These are phyloP conservation scores for Lepidium sativum DNA, from an alignment of 345 rosid species.

Conservation along the genomic window DNA sequence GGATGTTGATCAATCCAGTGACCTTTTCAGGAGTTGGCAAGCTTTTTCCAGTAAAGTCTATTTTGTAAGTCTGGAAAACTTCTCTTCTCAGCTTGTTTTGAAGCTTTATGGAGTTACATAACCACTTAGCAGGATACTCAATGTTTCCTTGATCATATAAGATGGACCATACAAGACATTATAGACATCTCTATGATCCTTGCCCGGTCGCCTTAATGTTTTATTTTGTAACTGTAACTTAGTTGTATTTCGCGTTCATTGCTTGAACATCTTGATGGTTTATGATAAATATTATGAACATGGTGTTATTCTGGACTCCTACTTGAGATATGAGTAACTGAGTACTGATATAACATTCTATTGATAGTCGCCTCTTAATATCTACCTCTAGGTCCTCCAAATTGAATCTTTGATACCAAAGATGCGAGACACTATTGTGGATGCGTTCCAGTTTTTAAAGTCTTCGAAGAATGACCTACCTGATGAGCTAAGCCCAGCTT, in stretches of 20 bases:
- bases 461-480: constrained; percentile 43
- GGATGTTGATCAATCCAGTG: constrained; percentile 56
- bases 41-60: constrained; percentile 71
- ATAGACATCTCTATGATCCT: not conserved
- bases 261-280: too few species aligned
- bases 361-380: constrained; percentile 10
- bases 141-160: not conserved
- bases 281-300: too few species aligned
- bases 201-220: not conserved
- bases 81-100: not conserved
- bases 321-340: not conserved
- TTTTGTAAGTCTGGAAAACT: constrained; percentile 47
- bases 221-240: not conserved
- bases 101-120: not conserved
- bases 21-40: constrained; percentile 65
- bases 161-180: too few species aligned
- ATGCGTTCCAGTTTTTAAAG: constrained; percentile 51
- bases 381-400: constrained; percentile 58
- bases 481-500: constrained; percentile 54
- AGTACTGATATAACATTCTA: not conserved
- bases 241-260: not conserved
- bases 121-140: not conserved
- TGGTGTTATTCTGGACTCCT: too few species aligned
- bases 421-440: constrained; percentile 47
- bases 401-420: constrained; percentile 59